Evolutionary conservation across 495 filamentous ascomycete genomes (phyloP), one percentile per base, ranked within the genome.

Genomic region (Beverwykella pulmonaria): DNA sequence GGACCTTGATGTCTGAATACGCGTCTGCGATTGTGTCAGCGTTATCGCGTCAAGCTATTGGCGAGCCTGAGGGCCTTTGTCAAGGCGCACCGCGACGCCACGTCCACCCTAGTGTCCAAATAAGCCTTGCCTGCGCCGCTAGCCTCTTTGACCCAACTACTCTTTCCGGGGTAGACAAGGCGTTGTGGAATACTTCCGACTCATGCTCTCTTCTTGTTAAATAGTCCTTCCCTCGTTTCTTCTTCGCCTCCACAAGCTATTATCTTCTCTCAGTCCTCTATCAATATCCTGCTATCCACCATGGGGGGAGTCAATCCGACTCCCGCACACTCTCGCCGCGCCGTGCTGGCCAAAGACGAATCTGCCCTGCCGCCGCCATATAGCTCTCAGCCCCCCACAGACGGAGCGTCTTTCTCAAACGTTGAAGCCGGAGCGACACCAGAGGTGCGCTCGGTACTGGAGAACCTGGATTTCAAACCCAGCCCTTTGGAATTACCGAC

Each of bases 401-500:
- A 47, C n/a, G 14, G 34, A 25, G 52, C 52, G 29, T 41, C 49
- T 15, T 56, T 25, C 3, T 44, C 52, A 36, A 64, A 56, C 36
- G 47, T 36, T 30, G 7, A 8, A 15, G 8, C 46, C 8, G 59
- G 8, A 19, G 15, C 46, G 39, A 8, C 46, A 5, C 22, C 27
- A 8, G 27, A 47, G 5, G 32, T 29, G 9, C 15, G 29, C 3
- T 14, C 59, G 17, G 46, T 26, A 17, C 20, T 44, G 2, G 22
- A 53, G 9, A 58, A 52, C 27, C 60, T 69, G 6, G 60, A 69
- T 30, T 69, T 69, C 32, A 53, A 29, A 5, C 65, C 50, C 1
- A 69, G 59, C 26, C 52, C 60, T 15, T 44, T 69, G 20, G 59
- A 63, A 23, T 25, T 69, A 15, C 65, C 65, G 29, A 59, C 65